Evolutionary conservation across 2,329 filamentous ascomycete genomes (phyloP), one percentile per base, ranked within the genome.

Genomic region (Aureobasidium sp.): DNA sequence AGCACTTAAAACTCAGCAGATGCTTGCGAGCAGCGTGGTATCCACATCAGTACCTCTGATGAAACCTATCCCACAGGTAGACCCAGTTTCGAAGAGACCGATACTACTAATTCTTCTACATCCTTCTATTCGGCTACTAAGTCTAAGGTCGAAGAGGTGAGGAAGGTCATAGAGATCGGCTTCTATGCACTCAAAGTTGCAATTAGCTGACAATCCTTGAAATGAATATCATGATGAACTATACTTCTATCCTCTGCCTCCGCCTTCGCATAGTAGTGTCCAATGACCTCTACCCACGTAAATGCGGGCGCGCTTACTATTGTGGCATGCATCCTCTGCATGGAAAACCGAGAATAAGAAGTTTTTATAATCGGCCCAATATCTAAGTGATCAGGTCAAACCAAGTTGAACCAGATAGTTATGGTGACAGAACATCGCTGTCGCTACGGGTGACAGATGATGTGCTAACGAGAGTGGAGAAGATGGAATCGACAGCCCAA

Each of bases 51-150:
- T 68, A 81, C 88, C 71, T 90, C 91, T 72, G 85, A 91, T 71
- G 85, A 88, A 23, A 74, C 78, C 15, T 88, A 91, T 74, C 86
- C 87, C 48, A 84, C 90, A 71, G 87, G 85, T 61, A 88, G 88
- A 50, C 80, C 81, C 50, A 88, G 87, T 55, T 92, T 86, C 75
- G 82, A 81, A 56, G 90, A 92, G 81, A 85, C 84, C 29, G 89
- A 91, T 76, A 78, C 78, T 67, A 83, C 89, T 73, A 92, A 91
- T 79, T 92, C 91, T 76, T 80, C 75, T 63, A 90, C 87, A 67
- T 90, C 88, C 73, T 92, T 91, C 80, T 92, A 92, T 80, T 91
- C 88, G 18, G 82, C 85, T 77, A 90, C 88, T 71, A 91, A 91
- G 80, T 85, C 85, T 27, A 86, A 88, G 69, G 88, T 90, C 65